A percentile compares a stretch with the other conserved stretches of the same genome.
These are phyloP conservation scores for Amoeboaphelidium occidentale DNA, from an alignment of 371 early-diverging fungal genomes.

Conservation along the genomic window DNA sequence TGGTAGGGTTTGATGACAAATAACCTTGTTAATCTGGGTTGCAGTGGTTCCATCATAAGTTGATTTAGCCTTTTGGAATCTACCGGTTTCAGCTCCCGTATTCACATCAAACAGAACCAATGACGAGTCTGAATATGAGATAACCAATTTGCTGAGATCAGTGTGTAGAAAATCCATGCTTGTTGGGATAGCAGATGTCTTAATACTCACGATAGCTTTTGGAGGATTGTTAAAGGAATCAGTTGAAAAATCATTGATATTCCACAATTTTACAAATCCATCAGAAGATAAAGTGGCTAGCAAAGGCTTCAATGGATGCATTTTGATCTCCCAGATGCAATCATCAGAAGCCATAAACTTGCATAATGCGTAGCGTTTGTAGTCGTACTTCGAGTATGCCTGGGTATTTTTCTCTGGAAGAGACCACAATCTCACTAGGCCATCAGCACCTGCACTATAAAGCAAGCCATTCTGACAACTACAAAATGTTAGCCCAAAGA, in stretches of 20 bases:
- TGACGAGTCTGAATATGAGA: constrained; percentile 34
- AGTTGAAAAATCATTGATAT: constrained; percentile 10
- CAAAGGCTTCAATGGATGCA: constrained; percentile 25
- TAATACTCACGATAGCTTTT: not conserved
- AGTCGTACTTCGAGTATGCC: constrained; percentile 13
- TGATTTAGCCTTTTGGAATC: constrained; percentile 25
- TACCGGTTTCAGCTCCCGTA: constrained; percentile 30
- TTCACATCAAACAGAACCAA: constrained; percentile 47
- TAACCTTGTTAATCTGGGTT: constrained; percentile 51
- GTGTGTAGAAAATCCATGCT: constrained; percentile 34
- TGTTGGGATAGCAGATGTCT: constrained; percentile 23
- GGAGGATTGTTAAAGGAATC: constrained; percentile 7
- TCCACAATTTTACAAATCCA: constrained; percentile 60
- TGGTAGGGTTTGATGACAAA: constrained; percentile 46
- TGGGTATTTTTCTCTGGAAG: constrained; percentile 30
- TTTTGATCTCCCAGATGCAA: constrained; percentile 55
- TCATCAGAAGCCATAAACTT: constrained; percentile 46
- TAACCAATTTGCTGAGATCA: constrained; percentile 29
- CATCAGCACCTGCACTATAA: constrained; percentile 47
- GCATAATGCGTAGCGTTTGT: not conserved
- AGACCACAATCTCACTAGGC: constrained; percentile 44
- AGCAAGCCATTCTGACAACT: constrained; percentile 8
- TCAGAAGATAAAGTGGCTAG: constrained; percentile 57
- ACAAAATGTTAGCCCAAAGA: no score
- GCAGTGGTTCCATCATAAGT: constrained; percentile 26